These are phyloP conservation scores for Elaeis guineensis DNA, from an alignment of 176 grass and related monocot genomes.

Conservation along the genomic window DNA sequence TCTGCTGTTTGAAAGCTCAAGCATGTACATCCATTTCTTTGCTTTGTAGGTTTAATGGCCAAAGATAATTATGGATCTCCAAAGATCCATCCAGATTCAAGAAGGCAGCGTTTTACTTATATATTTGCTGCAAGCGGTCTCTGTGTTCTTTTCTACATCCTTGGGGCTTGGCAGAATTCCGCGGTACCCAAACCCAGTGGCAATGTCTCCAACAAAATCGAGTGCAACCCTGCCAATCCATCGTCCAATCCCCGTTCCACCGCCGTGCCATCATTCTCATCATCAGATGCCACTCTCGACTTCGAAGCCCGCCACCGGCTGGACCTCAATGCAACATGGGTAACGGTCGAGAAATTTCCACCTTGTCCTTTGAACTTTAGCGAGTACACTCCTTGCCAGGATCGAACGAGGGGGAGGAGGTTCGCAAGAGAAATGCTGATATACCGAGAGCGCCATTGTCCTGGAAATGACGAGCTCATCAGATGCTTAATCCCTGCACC, in stretches of 20 bases:
- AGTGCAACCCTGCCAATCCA: slow-evolving; percentile 21
- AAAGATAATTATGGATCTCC: slow-evolving; percentile 68
- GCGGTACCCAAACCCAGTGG: slow-evolving; percentile 23
- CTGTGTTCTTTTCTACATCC: slow-evolving; percentile 71
- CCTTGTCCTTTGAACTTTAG: slow-evolving; percentile 69
- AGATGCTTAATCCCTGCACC: slow-evolving; percentile 76
- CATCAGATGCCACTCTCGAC: slow-evolving; percentile 30
- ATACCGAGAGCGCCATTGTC: slow-evolving; percentile 88
- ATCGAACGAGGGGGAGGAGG: slow-evolving; percentile 50
- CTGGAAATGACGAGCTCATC: slow-evolving; percentile 56
- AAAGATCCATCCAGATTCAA: slow-evolving; percentile 68
- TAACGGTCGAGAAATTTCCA: slow-evolving; percentile 27
- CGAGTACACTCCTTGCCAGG: slow-evolving; percentile 91
- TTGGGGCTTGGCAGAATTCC: slow-evolving; percentile 86
- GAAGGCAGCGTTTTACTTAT: slow-evolving; percentile 69
- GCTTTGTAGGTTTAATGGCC: slow-evolving; percentile 58
- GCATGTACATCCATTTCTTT: background rate
- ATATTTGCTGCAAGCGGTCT: slow-evolving; percentile 51
- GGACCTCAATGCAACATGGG: slow-evolving; percentile 19
- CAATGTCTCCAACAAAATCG: slow-evolving; percentile 20
- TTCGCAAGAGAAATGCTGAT: slow-evolving; percentile 60
- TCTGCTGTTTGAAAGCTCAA: too few species aligned
- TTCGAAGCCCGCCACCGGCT: slow-evolving; percentile 73
- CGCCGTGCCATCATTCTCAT: slow-evolving; percentile 27
- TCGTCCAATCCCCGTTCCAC: slow-evolving; percentile 9